phyloP scores from a whole-genome alignment of 2,329 filamentous ascomycete genomes.

The Cordyceps militaris region DNA sequence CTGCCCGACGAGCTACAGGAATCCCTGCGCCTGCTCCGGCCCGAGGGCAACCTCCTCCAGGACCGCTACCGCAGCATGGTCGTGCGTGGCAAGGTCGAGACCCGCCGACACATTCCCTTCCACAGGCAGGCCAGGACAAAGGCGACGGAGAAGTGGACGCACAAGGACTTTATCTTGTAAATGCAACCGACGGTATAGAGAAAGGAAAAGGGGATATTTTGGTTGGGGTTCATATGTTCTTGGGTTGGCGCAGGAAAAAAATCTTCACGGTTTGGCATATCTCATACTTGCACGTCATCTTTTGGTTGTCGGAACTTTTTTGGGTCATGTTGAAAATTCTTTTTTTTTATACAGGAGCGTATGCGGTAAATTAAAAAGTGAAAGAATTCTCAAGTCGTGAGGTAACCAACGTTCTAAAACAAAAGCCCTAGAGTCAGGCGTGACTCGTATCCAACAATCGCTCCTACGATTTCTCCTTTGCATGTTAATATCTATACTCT shows the following conservation, averaged over 20 bases:
- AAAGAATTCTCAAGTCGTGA: not conserved
- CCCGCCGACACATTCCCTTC: conserved; percentile 69
- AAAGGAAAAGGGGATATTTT: too few relatives aligned
- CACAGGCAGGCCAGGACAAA: conserved; percentile 75
- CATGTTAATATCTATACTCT: too few relatives aligned
- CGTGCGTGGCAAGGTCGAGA: conserved; percentile 83
- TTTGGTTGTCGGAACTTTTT: not conserved
- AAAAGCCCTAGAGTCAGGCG: not conserved
- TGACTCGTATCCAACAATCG: not conserved
- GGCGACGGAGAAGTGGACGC: conserved; percentile 90
- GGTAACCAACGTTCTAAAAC: not conserved
- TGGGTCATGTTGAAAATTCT: not conserved
- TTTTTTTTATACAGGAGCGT: not conserved
- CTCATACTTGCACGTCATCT: not conserved
- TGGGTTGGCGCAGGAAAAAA: conserved; percentile 1
- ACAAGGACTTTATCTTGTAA: conserved; percentile 72
- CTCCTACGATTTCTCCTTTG: not conserved
- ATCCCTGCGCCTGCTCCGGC: conserved; percentile 73
- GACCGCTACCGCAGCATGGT: conserved; percentile 87
- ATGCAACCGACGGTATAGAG: not conserved
- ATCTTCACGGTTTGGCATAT: not conserved
- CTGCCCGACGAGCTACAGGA: conserved; percentile 78
- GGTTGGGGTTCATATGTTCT: not conserved
- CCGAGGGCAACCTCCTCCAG: conserved; percentile 90
- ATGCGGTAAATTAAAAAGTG: not conserved